A percentile compares a stretch with the other conserved stretches of the same genome.
Evolutionary conservation across 1,139 yeast genomes (phyloP).

Genomic region (Pichia norvegensis): DNA sequence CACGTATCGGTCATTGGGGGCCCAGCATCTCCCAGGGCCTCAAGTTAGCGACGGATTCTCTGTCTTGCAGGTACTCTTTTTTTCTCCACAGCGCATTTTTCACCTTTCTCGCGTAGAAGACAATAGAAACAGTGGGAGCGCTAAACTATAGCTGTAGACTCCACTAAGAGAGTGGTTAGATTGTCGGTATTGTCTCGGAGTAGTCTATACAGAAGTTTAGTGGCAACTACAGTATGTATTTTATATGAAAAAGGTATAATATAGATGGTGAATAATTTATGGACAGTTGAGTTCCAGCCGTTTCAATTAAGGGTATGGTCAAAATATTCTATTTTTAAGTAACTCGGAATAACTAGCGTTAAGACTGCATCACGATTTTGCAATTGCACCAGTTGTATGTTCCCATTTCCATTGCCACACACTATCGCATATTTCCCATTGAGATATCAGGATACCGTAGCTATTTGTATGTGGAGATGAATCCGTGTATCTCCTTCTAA

Average conservation of each 20-base stretch:
- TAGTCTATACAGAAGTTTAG: no score
- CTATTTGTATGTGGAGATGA: not conserved
- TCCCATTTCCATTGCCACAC: conserved; percentile 12
- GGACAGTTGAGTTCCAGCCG: no score
- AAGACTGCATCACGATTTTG: not conserved
- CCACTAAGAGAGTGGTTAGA: not conserved
- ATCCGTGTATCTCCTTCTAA: not conserved
- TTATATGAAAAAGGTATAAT: no score
- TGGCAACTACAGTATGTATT: no score
- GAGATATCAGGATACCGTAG: conserved; percentile 6
- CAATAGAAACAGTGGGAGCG: not conserved
- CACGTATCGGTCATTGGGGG: not conserved
- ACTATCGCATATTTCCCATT: not conserved
- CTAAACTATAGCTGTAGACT: not conserved
- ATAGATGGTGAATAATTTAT: no score
- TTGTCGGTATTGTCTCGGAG: no score
- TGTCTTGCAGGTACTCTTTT: no score
- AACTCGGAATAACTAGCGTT: not conserved
- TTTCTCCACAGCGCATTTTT: no score
- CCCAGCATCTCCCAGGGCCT: not conserved
- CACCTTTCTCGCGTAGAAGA: not conserved
- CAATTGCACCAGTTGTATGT: not conserved
- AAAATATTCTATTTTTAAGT: not conserved
- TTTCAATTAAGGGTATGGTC: no score
- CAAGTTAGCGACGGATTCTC: no score